These are phyloP conservation scores for Linnemannia schmuckeri DNA, from an alignment of 192 early-diverging fungal species.

Conservation along the genomic window DNA sequence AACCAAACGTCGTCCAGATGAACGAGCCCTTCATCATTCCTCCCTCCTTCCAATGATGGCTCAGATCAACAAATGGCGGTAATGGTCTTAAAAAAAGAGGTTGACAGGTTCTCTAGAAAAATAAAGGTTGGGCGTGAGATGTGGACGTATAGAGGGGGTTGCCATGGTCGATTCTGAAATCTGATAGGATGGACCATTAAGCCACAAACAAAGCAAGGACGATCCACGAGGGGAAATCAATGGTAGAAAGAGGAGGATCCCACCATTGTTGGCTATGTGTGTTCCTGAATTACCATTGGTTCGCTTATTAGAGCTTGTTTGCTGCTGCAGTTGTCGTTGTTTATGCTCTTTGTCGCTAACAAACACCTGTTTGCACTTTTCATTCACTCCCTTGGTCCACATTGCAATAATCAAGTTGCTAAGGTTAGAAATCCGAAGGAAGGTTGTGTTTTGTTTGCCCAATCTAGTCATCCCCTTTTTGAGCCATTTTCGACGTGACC, in stretches of 20 bases:
- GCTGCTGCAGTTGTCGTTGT: not conserved
- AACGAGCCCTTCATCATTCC: not conserved
- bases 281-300: not conserved
- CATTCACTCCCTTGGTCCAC: not conserved
- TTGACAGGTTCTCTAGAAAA: not conserved
- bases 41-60: not conserved
- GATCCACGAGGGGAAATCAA: conserved; percentile 3
- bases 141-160: not conserved
- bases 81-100: not conserved
- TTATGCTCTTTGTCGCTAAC: not conserved
- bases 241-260: not conserved
- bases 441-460: not conserved
- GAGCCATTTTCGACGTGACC: conserved; percentile 1
- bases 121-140: not conserved
- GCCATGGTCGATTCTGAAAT: not conserved
- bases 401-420: not conserved
- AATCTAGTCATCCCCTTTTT: not conserved
- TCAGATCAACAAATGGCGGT: not conserved
- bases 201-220: not conserved
- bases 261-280: not conserved
- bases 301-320: not conserved
- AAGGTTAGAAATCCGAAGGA: not conserved
- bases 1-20: not conserved
- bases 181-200: not conserved
- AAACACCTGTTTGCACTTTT: not conserved